Base-by-base conservation (phyloP, 768 basidiomycete genomes). In the Wakefieldia striispora region DNA sequence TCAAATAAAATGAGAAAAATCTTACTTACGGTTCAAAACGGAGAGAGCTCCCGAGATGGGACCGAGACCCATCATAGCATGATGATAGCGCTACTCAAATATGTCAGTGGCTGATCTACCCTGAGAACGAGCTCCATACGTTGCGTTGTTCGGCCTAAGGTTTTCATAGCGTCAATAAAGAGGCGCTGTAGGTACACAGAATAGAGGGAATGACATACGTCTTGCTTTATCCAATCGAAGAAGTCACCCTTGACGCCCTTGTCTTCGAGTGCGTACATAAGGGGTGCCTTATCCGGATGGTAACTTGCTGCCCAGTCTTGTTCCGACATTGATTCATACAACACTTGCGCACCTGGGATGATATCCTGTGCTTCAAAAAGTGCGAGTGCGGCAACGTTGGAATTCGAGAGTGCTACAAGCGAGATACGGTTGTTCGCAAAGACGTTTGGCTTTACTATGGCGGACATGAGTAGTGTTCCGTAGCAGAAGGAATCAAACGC, bases 341-440 rank as follows among this genome's bases (percentile, higher is more conserved):
- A 26, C 9, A 51, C 50, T 6, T n/a, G 24, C 4, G 58, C 59
- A 24, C 47, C 57, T 40, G 45, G 45, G 12, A 52, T 41, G 12
- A 49, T 40, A 43, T 63, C 54, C 21, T 54, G 53, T 2, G 47
- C 24, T 9, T 46, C 27, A 16, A 54, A 31, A 10, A 48, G 49
- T 0, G 49, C 43, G 9, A 61, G 45, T 13, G 44, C 57, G 4
- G 54, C 55, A 0, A 50, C 12, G 24, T 49, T 36, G 19, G 45
- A 60, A 26, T 8, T 43, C 11, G 60, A 58, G 36, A 49, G 54
- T 8, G 65, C 57, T 1, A 63, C 40, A 9, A 67, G 58, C 3
- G 70, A 71, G 23, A 70, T 55, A n/a, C 66, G 70, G 37, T 65
- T 71, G 43, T 70, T 70, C 14, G 67, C 62, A 51, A 67, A 70